Percentiles rank a stretch among this genome's conserved stretches.
Evolutionary conservation across 2,329 filamentous ascomycete genomes (phyloP).

Genomic region (Colletotrichum theobromicola): DNA sequence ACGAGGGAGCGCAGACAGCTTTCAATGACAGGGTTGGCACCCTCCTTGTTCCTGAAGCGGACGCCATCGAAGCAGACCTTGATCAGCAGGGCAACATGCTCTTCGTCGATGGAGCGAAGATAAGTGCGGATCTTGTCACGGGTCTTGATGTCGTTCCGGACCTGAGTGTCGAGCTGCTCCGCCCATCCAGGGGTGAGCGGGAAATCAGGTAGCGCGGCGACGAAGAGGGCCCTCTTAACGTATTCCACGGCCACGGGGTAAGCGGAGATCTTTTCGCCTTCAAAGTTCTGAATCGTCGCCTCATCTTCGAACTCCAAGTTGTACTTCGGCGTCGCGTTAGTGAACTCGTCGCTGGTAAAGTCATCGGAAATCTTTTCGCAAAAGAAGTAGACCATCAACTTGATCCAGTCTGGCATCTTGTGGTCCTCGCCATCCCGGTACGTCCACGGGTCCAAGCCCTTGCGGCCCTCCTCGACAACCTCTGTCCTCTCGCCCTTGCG

Average conservation of each 20-base stretch:
- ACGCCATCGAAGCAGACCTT: constrained; percentile 64
- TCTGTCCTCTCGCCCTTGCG: constrained; percentile 75
- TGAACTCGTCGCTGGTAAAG: neutral
- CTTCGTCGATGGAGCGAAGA: constrained; percentile 45
- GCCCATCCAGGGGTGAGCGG: constrained; percentile 84
- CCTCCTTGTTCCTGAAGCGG: constrained; percentile 40
- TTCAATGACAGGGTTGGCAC: constrained; percentile 40
- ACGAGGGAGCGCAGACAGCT: constrained; percentile 58
- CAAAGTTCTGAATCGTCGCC: constrained; percentile 51
- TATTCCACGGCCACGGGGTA: constrained; percentile 76
- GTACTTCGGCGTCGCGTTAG: constrained; percentile 5
- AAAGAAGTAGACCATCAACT: constrained; percentile 57
- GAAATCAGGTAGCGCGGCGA: constrained; percentile 53
- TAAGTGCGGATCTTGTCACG: constrained; percentile 64
- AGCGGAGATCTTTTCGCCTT: constrained; percentile 53
- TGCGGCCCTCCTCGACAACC: constrained; percentile 86
- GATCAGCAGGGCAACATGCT: constrained; percentile 49
- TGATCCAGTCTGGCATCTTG: constrained; percentile 55
- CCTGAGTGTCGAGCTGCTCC: constrained; percentile 73
- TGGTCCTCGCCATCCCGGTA: constrained; percentile 36
- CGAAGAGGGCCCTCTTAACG: constrained; percentile 59
- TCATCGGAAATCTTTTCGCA: constrained; percentile 23
- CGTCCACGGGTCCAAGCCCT: constrained; percentile 77
- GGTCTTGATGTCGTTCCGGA: constrained; percentile 72
- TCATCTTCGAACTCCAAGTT: constrained; percentile 25